Percentiles rank a stretch among this genome's conserved stretches.
These are phyloP conservation scores for Quercus tomentella DNA, from an alignment of 331 rosid genomes.

Conservation along the genomic window DNA sequence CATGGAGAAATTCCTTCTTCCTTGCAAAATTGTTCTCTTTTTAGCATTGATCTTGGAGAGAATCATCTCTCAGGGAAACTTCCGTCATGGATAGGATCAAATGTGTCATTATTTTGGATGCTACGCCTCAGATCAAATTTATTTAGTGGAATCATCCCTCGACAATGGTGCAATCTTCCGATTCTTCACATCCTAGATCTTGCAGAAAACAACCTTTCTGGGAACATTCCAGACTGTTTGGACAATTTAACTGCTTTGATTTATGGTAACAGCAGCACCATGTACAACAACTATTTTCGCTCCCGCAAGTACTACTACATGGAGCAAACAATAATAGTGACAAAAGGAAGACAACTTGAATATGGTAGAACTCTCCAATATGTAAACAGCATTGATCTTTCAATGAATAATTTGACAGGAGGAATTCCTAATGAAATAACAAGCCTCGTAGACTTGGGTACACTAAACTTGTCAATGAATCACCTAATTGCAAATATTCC, in stretches of 20 bases:
- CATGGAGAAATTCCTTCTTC: conserved; percentile 9
- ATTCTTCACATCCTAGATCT: conserved; percentile 11
- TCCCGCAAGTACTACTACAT: not conserved
- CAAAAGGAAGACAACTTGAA: conserved; percentile 7
- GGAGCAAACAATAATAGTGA: not conserved
- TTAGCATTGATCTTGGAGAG: conserved; percentile 1
- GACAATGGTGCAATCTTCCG: not conserved
- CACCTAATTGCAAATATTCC: conserved; percentile 8
- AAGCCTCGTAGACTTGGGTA: not conserved
- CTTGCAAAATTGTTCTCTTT: conserved; percentile 4
- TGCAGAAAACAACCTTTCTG: not conserved
- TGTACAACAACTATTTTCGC: too few relatives aligned
- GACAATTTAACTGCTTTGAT: not conserved
- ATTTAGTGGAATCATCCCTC: not conserved
- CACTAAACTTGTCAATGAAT: conserved; percentile 12
- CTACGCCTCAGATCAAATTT: not conserved
- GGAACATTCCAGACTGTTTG: conserved; percentile 6
- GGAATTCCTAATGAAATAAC: conserved; percentile 10
- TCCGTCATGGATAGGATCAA: not conserved
- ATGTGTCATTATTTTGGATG: not conserved
- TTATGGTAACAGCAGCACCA: not conserved
- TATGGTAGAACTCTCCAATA: not conserved
- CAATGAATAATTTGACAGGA: conserved; percentile 15
- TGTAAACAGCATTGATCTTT: conserved; percentile 1
- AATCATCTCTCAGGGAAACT: conserved; percentile 12